These are phyloP conservation scores for Spongospora subterranea DNA, from an alignment of 208 protist species.

Conservation along the genomic window DNA sequence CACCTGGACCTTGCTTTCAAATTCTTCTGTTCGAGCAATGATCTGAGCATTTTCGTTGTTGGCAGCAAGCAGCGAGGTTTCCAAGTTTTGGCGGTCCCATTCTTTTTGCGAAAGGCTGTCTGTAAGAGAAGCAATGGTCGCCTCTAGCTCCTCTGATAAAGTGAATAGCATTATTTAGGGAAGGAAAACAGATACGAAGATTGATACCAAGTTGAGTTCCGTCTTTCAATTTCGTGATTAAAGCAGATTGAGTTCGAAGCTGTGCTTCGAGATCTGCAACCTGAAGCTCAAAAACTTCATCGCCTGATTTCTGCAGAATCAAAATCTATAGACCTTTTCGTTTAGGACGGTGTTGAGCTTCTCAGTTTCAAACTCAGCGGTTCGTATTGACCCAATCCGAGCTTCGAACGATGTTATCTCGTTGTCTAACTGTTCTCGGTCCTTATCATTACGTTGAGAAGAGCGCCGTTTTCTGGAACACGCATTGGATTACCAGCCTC, in stretches of 20 bases:
- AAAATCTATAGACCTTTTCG: background rate
- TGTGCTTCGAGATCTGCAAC: background rate
- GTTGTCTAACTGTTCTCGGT: background rate
- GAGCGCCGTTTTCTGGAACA: background rate
- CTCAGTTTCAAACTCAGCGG: background rate
- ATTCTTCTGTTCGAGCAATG: background rate
- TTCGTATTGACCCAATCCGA: background rate
- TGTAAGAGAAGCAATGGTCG: background rate
- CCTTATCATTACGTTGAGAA: background rate
- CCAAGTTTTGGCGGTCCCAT: background rate
- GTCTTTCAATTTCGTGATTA: slow-evolving; percentile 39
- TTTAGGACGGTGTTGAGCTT: background rate
- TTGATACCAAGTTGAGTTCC: slow-evolving; percentile 23
- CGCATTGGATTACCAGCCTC: background rate
- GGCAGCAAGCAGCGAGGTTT: background rate
- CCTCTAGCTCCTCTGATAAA: slow-evolving; percentile 32
- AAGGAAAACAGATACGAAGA: background rate
- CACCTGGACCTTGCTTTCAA: background rate
- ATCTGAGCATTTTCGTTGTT: background rate
- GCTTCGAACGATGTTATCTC: background rate
- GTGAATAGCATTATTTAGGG: background rate
- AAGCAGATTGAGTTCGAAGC: background rate
- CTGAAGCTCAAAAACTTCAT: background rate
- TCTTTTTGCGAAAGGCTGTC: slow-evolving; percentile 31
- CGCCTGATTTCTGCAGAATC: background rate